These are phyloP conservation scores for Trichoderma hamatum DNA, from an alignment of 2,329 filamentous ascomycete species.

Conservation along the genomic window DNA sequence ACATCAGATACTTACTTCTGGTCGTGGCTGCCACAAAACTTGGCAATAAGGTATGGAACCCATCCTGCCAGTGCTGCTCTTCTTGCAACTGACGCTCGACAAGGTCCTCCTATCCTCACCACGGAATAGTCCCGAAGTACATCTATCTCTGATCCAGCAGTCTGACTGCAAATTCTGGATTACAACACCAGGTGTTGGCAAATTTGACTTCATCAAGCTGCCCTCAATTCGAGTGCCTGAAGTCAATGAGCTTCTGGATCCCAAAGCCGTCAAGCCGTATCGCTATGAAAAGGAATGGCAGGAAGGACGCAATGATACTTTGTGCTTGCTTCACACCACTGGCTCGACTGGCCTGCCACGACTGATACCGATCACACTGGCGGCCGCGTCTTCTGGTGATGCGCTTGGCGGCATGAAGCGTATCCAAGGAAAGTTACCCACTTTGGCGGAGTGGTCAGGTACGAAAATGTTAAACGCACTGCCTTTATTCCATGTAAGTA, in stretches of 20 bases:
- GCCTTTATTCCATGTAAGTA: neutral
- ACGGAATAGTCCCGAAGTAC: neutral
- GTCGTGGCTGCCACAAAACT: neutral
- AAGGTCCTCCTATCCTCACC: neutral
- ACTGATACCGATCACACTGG: neutral
- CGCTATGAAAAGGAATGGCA: neutral
- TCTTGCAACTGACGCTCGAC: neutral
- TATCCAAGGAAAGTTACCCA: neutral
- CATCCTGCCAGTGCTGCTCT: neutral
- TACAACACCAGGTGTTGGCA: neutral
- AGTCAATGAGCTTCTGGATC: neutral
- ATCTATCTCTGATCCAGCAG: neutral
- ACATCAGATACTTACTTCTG: neutral
- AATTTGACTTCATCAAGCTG: neutral
- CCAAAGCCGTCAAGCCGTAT: neutral
- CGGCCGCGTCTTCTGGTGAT: neutral
- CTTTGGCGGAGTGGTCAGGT: neutral
- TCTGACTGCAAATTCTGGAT: neutral
- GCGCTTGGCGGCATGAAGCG: neutral
- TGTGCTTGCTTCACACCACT: neutral
- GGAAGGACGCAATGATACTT: neutral
- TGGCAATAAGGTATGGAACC: neutral
- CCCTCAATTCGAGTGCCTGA: neutral
- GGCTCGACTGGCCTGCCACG: neutral
- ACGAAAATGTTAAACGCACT: neutral